Percentiles rank a stretch among this genome's conserved stretches.
Evolutionary conservation across 75 land plant genomes (phyloP).

Genomic region (Sequoia sempervirens): DNA sequence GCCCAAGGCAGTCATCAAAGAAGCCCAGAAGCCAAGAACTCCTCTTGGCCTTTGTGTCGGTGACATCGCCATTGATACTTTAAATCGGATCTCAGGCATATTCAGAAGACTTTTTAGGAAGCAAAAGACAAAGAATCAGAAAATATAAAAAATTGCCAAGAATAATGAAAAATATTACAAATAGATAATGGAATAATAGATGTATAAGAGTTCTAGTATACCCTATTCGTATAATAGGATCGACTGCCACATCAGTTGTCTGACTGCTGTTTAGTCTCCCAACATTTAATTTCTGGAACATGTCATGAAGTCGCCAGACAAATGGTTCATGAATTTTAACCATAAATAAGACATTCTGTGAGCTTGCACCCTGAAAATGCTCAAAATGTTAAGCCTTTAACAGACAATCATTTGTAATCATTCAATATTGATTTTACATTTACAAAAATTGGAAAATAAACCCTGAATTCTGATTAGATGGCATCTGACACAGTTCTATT

Average conservation of each 20-base stretch:
- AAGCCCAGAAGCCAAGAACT: slow-evolving; percentile 97
- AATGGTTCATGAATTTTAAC: slow-evolving; percentile 96
- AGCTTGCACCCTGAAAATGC: slow-evolving; percentile 64
- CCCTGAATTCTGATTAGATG: not conserved
- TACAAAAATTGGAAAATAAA: not conserved
- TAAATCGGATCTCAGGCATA: slow-evolving; percentile 85
- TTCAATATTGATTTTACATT: not conserved
- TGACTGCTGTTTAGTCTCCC: slow-evolving; percentile 44
- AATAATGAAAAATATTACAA: not conserved
- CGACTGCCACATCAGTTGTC: slow-evolving; percentile 79
- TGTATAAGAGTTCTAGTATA: slow-evolving; percentile 13
- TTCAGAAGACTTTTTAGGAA: slow-evolving; percentile 61
- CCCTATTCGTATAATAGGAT: slow-evolving; percentile 92
- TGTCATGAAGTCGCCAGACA: slow-evolving; percentile 96
- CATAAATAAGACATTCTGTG: slow-evolving; percentile 56
- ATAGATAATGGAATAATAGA: not conserved
- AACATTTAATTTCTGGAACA: slow-evolving; percentile 73
- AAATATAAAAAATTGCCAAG: not conserved
- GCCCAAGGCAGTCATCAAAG: slow-evolving; percentile 94
- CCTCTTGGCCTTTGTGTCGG: slow-evolving; percentile 96
- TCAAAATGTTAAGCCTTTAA: not conserved
- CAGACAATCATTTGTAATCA: not conserved
- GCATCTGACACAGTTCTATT: not conserved
- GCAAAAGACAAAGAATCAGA: not conserved
- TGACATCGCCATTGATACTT: slow-evolving; percentile 87